Evolutionary conservation across 2,329 filamentous ascomycete species (phyloP).

Genomic region (Calonectria hongkongensis): DNA sequence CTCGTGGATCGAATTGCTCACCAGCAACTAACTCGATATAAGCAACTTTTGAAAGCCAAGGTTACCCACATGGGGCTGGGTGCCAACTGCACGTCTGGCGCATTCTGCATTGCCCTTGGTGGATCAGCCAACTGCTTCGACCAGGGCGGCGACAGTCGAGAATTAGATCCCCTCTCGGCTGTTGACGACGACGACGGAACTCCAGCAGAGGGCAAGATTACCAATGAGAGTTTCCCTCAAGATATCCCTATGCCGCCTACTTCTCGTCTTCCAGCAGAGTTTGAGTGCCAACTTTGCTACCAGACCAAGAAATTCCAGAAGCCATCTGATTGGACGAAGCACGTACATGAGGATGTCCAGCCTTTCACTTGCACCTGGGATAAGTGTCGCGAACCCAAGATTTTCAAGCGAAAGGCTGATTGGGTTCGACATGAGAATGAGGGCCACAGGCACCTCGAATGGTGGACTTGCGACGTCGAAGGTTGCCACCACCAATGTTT

Average conservation of each 20-base stretch:
- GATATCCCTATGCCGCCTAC: constrained; percentile 90
- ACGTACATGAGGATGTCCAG: constrained; percentile 94
- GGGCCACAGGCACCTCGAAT: constrained; percentile 90
- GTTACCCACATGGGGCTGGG: constrained; percentile 81
- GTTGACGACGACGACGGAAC: constrained; percentile 79
- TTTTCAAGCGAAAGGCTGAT: constrained; percentile 96
- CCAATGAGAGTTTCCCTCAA: constrained; percentile 83
- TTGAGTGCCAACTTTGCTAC: constrained; percentile 93
- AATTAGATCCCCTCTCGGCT: constrained; percentile 73
- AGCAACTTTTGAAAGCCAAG: constrained; percentile 81
- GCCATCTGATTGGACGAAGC: constrained; percentile 97
- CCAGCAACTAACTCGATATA: constrained; percentile 88
- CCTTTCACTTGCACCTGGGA: constrained; percentile 96
- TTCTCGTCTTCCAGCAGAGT: constrained; percentile 85
- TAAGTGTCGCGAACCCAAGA: constrained; percentile 87
- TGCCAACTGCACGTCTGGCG: constrained; percentile 75
- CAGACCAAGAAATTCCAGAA: constrained; percentile 90
- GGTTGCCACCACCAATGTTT: constrained; percentile 90
- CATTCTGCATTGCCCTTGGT: constrained; percentile 79
- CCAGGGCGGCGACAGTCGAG: constrained; percentile 74
- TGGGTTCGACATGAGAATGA: constrained; percentile 98
- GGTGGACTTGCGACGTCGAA: constrained; percentile 89
- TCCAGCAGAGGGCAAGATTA: constrained; percentile 81
- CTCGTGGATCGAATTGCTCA: constrained; percentile 88
- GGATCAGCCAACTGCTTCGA: constrained; percentile 79